Evolutionary conservation across 2,329 filamentous ascomycete species (phyloP).

Genomic region (Chrysoporthe deuterocubensis): DNA sequence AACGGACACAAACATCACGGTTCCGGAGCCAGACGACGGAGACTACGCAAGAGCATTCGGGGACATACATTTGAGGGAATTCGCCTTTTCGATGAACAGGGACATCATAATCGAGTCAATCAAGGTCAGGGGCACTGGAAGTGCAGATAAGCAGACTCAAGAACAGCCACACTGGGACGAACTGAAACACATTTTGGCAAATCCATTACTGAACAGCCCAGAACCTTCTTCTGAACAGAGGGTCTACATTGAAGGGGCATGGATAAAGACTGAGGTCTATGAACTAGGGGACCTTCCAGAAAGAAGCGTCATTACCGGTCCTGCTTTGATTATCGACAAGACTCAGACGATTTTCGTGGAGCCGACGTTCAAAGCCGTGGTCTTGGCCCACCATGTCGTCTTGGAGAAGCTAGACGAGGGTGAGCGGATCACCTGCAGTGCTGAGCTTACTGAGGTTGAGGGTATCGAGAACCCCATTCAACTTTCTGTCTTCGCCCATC

Average conservation of each 20-base stretch:
- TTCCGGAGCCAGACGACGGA: conserved; percentile 42
- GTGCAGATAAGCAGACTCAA: conserved; percentile 25
- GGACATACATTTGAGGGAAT: conserved; percentile 44
- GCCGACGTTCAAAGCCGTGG: conserved; percentile 35
- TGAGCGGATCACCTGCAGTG: not conserved
- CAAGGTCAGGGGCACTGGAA: conserved; percentile 39
- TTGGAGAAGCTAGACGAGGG: conserved; percentile 10
- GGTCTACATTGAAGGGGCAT: conserved; percentile 37
- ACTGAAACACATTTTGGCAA: conserved; percentile 14
- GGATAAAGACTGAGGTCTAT: conserved; percentile 36
- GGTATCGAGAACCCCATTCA: conserved; percentile 49
- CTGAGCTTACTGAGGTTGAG: no score
- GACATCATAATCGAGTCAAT: conserved; percentile 47
- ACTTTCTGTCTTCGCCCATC: conserved; percentile 58
- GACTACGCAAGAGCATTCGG: conserved; percentile 44
- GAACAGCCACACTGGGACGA: conserved; percentile 30
- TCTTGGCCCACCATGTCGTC: conserved; percentile 36
- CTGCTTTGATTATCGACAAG: conserved; percentile 34
- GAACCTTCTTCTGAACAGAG: conserved; percentile 31
- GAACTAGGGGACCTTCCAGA: conserved; percentile 34
- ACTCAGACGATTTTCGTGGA: conserved; percentile 40
- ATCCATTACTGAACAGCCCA: conserved; percentile 17
- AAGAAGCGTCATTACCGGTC: conserved; percentile 23
- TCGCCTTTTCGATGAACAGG: conserved; percentile 44
- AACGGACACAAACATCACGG: conserved; percentile 53